A percentile compares a stretch with the other conserved stretches of the same genome.
Evolutionary conservation across 257 asterid genomes (phyloP).

Genomic region (Solanum medicagineum): DNA sequence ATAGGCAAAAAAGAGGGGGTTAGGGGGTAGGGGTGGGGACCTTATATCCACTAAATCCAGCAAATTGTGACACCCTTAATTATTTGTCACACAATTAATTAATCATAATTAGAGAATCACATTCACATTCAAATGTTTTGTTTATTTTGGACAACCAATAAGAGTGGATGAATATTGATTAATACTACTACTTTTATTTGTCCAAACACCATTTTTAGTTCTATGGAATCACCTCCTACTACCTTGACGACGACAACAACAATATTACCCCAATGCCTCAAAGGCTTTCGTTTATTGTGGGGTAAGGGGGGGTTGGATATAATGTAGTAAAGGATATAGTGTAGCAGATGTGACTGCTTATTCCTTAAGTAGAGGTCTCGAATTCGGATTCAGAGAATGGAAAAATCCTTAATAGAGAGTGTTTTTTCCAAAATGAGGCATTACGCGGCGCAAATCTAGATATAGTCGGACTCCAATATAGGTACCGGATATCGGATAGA

Average conservation of each 20-base stretch:
- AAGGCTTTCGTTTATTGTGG: too few relatives aligned
- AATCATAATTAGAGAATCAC: background rate
- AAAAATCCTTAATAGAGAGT: too few relatives aligned
- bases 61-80: background rate
- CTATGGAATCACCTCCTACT: background rate
- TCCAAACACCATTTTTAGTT: background rate
- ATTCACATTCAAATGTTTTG: background rate
- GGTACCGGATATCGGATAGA: too few relatives aligned
- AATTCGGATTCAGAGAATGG: too few relatives aligned
- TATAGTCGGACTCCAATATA: too few relatives aligned
- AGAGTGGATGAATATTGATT: background rate
- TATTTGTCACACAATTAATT: background rate
- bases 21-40: background rate
- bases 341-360: too few relatives aligned
- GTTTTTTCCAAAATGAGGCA: too few relatives aligned
- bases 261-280: too few relatives aligned
- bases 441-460: too few relatives aligned
- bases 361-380: too few relatives aligned
- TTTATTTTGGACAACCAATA: background rate
- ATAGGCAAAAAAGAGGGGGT: background rate
- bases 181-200: background rate
- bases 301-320: too few relatives aligned
- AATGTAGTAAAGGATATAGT: too few relatives aligned
- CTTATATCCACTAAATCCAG: background rate
- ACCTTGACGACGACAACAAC: background rate